phyloP scores from a whole-genome alignment of 306 rosid genomes.

The Herpetospermum pedunculosum region DNA sequence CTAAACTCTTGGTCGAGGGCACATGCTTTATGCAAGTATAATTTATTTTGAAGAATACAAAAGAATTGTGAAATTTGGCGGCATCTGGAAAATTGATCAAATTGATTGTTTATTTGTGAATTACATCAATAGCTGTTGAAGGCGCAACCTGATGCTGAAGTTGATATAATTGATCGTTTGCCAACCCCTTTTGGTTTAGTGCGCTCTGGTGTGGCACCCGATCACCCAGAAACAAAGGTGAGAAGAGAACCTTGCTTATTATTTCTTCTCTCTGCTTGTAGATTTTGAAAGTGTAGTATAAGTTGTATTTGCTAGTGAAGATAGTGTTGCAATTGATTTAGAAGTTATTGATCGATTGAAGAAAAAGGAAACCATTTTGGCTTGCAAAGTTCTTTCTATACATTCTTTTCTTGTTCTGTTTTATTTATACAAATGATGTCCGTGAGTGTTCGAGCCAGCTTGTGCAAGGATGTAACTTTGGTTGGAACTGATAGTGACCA shows the following conservation, averaged over 20 bases:
- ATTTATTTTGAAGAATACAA: background rate
- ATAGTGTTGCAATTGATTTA: background rate
- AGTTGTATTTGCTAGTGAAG: background rate
- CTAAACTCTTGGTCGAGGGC: too few relatives aligned
- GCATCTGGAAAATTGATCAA: background rate
- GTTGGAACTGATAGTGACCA: background rate
- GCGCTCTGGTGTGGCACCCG: constrained; percentile 90
- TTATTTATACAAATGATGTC: too few relatives aligned
- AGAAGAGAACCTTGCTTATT: background rate
- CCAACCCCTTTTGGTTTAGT: constrained; percentile 87
- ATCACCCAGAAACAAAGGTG: constrained; percentile 98
- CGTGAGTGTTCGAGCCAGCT: too few relatives aligned
- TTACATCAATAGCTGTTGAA: constrained; percentile 50
- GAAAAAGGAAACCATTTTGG: background rate
- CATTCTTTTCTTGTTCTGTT: background rate
- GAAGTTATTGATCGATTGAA: background rate
- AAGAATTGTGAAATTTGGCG: background rate
- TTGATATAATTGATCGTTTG: constrained; percentile 79
- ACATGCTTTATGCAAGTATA: background rate
- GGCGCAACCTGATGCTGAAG: constrained; percentile 46
- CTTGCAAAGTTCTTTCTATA: too few relatives aligned
- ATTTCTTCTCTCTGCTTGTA: background rate
- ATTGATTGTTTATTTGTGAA: background rate
- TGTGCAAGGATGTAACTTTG: background rate
- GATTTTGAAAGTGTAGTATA: background rate